phyloP scores from a whole-genome alignment of 495 filamentous ascomycete species.

The Penicillium canescens region DNA sequence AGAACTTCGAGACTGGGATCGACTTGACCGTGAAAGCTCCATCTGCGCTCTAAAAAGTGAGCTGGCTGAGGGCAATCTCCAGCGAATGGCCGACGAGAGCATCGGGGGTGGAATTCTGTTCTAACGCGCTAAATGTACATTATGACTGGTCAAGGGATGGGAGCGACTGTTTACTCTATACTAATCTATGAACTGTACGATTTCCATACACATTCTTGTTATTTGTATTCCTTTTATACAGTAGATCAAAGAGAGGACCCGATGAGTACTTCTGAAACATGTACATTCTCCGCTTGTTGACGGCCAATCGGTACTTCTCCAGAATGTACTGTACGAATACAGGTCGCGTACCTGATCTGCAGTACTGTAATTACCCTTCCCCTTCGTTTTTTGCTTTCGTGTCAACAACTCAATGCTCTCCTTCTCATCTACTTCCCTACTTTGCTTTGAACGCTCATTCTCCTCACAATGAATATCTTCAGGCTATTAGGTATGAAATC shows the following conservation, averaged over 20 bases:
- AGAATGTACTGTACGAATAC: not conserved
- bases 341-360: conserved; percentile 27
- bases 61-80: conserved; percentile 61
- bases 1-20: conserved; percentile 59
- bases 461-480: conserved; percentile 79
- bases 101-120: conserved; percentile 45
- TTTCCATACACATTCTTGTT: not conserved
- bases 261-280: no score
- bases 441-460: not conserved
- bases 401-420: conserved; percentile 27
- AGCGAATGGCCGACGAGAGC: conserved; percentile 56
- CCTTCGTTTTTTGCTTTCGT: conserved; percentile 27
- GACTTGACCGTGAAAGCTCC: conserved; percentile 56
- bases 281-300: no score
- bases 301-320: not conserved
- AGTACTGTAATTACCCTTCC: conserved; percentile 8
- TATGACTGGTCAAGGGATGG: not conserved
- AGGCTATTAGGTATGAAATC: conserved; percentile 67
- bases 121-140: conserved; percentile 15
- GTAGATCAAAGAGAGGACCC: no score
- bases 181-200: not conserved
- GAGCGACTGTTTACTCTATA: no score
- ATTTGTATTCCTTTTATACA: not conserved
- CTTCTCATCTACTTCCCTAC: not conserved
- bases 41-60: conserved; percentile 60